These are phyloP conservation scores for Exophiala sideris DNA, from an alignment of 2,329 filamentous ascomycete genomes.

Conservation along the genomic window DNA sequence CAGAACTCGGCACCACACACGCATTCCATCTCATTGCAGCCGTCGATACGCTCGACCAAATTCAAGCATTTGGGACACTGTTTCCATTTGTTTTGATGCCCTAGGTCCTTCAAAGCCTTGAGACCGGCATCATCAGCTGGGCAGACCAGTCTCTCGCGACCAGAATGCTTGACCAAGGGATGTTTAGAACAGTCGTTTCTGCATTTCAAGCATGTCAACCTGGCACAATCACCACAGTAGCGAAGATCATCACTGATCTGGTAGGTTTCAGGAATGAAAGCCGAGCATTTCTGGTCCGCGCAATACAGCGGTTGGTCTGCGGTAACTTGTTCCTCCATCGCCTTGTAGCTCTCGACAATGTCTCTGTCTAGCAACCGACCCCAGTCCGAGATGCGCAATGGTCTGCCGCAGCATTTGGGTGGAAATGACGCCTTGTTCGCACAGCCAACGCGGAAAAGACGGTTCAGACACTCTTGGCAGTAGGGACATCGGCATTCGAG, in stretches of 20 bases:
- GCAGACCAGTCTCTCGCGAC: neutral
- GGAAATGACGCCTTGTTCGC: slow-evolving; percentile 15
- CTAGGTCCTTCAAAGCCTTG: slow-evolving; percentile 7
- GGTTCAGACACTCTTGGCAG: slow-evolving; percentile 20
- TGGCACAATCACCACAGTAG: slow-evolving; percentile 5
- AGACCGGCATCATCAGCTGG: slow-evolving; percentile 5
- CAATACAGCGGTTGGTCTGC: slow-evolving; percentile 19
- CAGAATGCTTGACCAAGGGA: neutral
- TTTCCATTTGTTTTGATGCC: slow-evolving; percentile 19
- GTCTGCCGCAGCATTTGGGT: slow-evolving; percentile 16
- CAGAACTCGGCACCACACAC: slow-evolving; percentile 24
- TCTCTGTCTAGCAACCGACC: slow-evolving; percentile 4
- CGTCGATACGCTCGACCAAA: slow-evolving; percentile 21
- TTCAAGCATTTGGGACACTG: slow-evolving; percentile 23
- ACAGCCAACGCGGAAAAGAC: slow-evolving; percentile 14
- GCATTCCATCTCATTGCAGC: slow-evolving; percentile 23
- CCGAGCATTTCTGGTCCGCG: slow-evolving; percentile 14
- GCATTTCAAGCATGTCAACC: slow-evolving; percentile 13
- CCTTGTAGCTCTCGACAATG: slow-evolving; percentile 13
- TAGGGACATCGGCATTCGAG: slow-evolving; percentile 18
- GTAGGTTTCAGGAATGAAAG: slow-evolving; percentile 12
- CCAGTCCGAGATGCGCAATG: slow-evolving; percentile 15
- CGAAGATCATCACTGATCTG: neutral
- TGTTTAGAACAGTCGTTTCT: slow-evolving; percentile 4
- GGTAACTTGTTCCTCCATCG: slow-evolving; percentile 19